Conservation (phyloP, 2,329 filamentous ascomycete species). For the Apiospora arundinis region DNA sequence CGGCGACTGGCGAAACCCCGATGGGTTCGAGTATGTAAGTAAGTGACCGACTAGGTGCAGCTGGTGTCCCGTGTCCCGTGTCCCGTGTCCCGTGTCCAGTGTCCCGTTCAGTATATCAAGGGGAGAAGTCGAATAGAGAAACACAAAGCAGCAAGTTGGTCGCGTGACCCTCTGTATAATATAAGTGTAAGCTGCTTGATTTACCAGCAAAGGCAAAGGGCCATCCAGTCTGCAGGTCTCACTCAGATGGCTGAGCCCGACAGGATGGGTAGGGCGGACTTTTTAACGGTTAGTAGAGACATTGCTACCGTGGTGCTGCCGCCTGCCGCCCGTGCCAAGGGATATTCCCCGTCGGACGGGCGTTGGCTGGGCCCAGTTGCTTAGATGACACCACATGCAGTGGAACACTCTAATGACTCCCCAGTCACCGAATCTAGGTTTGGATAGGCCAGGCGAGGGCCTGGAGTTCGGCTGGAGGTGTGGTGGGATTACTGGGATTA, state of each 20-base stretch:
- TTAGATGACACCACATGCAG: neutral
- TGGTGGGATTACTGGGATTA: constrained; percentile 17
- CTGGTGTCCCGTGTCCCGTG: neutral
- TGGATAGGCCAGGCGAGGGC: neutral
- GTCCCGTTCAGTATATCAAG: neutral
- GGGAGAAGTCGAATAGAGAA: neutral
- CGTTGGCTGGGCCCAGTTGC: neutral
- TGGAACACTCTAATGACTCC: neutral
- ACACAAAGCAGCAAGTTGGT: neutral
- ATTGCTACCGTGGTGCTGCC: neutral
- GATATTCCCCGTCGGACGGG: neutral
- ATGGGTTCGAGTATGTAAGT: neutral
- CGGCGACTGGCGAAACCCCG: neutral
- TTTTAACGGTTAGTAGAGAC: constrained; percentile 7
- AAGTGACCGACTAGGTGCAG: neutral
- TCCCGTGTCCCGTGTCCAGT: too few species aligned
- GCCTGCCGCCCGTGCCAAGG: neutral
- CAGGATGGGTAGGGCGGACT: neutral
- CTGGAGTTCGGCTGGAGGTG: neutral
- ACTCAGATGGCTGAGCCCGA: neutral
- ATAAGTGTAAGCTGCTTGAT: neutral
- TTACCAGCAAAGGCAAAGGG: neutral
- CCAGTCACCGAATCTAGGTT: constrained; percentile 3
- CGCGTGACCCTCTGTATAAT: neutral
- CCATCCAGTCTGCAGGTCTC: neutral